These are phyloP conservation scores for Dorcoceras hygrometricum DNA, from an alignment of 257 asterid genomes.

Conservation along the genomic window DNA sequence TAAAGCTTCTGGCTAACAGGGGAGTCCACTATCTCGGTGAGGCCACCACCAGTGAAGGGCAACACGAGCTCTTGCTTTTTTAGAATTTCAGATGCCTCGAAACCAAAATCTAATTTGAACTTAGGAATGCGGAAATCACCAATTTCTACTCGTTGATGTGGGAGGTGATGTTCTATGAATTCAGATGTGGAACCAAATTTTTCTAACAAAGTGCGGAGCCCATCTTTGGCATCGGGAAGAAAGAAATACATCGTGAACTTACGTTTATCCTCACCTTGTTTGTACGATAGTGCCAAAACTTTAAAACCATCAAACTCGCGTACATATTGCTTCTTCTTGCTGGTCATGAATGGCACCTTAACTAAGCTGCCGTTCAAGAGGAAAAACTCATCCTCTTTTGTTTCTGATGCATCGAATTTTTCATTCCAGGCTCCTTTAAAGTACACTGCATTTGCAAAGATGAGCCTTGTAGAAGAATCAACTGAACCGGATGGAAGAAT, in stretches of 20 bases:
- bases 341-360: constrained; percentile 51
- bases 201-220: constrained; percentile 35
- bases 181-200: constrained; percentile 30
- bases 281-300: constrained; percentile 39
- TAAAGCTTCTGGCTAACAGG: constrained; percentile 20
- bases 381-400: constrained; percentile 39
- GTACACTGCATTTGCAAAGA: constrained; percentile 49
- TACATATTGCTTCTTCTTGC: constrained; percentile 39
- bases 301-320: constrained; percentile 43
- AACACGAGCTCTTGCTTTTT: constrained; percentile 33
- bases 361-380: constrained; percentile 37
- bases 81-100: constrained; percentile 41
- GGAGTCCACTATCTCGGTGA: constrained; percentile 48
- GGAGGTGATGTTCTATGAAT: constrained; percentile 41
- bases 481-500: constrained; percentile 43
- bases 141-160: constrained; percentile 26
- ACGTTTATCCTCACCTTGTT: constrained; percentile 46
- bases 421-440: constrained; percentile 56
- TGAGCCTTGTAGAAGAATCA: constrained; percentile 42
- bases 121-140: constrained; percentile 40
- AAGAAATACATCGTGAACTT: constrained; percentile 45
- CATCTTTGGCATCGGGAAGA: constrained; percentile 45
- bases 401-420: constrained; percentile 42
- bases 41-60: constrained; percentile 37
- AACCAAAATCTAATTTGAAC: constrained; percentile 36